A percentile compares a stretch with the other conserved stretches of the same genome.
These are phyloP conservation scores for Gracilaria vermiculophylla DNA, from an alignment of 23 red algal species.

Conservation along the genomic window DNA sequence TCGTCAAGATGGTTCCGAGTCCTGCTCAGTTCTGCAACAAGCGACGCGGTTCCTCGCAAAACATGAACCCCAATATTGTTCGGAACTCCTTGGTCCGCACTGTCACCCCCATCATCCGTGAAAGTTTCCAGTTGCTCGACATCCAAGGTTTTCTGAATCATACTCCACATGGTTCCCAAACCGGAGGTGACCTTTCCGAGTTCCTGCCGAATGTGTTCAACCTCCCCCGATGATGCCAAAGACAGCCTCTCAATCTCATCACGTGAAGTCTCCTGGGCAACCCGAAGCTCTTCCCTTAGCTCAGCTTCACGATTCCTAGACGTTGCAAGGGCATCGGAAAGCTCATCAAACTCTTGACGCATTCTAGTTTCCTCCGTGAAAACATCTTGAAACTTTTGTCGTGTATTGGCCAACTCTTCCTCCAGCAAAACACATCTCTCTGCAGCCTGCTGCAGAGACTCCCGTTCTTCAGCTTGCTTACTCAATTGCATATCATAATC, in stretches of 20 bases:
- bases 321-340: neutral
- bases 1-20: slow-evolving; percentile 32
- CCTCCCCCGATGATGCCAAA: neutral
- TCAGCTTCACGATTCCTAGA: slow-evolving; percentile 14
- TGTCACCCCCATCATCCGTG: slow-evolving; percentile 24
- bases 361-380: neutral
- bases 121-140: slow-evolving; percentile 29
- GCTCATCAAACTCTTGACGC: neutral
- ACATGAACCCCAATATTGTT: slow-evolving; percentile 37
- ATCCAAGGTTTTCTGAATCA: slow-evolving; percentile 32
- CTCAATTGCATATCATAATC: neutral
- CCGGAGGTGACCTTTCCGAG: slow-evolving; percentile 23
- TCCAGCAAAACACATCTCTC: neutral
- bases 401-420: neutral
- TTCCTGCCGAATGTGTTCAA: neutral
- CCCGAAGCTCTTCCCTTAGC: slow-evolving; percentile 9
- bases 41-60: slow-evolving; percentile 42
- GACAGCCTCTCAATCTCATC: slow-evolving; percentile 16
- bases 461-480: neutral
- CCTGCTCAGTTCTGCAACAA: slow-evolving; percentile 49
- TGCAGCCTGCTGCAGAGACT: neutral
- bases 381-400: neutral
- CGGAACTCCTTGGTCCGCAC: neutral
- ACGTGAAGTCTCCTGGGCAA: neutral
- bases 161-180: slow-evolving; percentile 32